Percentiles rank a stretch among this genome's conserved stretches.
Evolutionary conservation across 106 monocot genomes (phyloP).

Genomic region (Allium sativum): DNA sequence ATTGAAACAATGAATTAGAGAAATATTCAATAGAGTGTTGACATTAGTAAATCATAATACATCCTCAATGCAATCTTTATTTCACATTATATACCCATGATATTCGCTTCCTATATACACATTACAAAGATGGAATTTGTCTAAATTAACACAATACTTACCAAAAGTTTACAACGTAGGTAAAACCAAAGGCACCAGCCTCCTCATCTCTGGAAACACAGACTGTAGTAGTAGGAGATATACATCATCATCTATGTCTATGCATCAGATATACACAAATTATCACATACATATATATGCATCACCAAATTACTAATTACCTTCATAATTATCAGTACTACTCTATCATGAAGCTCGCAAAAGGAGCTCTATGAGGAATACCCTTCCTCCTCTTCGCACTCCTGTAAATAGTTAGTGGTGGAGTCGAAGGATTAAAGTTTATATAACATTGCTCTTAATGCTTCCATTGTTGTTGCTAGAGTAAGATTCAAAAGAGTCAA

Average conservation of each 20-base stretch:
- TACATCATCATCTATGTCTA: too few relatives aligned
- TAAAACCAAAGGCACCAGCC: background rate
- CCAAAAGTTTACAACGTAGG: too few relatives aligned
- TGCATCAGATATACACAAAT: background rate
- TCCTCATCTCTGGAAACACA: background rate
- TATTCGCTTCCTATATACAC: too few relatives aligned
- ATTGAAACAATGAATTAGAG: too few relatives aligned
- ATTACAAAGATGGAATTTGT: too few relatives aligned
- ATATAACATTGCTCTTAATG: constrained; percentile 31
- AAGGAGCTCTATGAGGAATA: constrained; percentile 65
- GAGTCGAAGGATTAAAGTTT: constrained; percentile 69
- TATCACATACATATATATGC: background rate
- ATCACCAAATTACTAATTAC: too few relatives aligned
- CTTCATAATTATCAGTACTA: constrained; percentile 1
- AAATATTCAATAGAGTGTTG: too few relatives aligned
- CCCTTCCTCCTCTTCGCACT: constrained; percentile 74
- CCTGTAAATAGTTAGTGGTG: constrained; percentile 36
- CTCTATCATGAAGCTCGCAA: constrained; percentile 40
- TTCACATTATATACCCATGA: too few relatives aligned
- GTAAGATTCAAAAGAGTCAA: background rate
- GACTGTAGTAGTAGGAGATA: background rate
- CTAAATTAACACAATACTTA: too few relatives aligned
- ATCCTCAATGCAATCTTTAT: too few relatives aligned
- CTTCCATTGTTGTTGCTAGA: constrained; percentile 26
- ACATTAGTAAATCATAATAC: too few relatives aligned